phyloP scores from a whole-genome alignment of 768 basidiomycete genomes.

The Serendipita vermifera region DNA sequence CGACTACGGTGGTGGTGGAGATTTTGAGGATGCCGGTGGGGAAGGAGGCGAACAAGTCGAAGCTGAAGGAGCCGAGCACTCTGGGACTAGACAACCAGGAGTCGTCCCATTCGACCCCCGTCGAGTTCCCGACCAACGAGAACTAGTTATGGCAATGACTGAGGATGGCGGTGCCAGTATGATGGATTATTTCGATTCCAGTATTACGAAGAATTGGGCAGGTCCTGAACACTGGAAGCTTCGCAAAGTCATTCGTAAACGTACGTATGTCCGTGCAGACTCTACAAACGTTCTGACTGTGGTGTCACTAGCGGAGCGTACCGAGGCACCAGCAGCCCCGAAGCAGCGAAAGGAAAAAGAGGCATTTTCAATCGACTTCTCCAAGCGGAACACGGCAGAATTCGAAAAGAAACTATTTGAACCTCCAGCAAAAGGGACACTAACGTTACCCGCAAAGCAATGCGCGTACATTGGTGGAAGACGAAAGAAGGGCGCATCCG shows the following conservation, averaged over 20 bases:
- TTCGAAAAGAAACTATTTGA: slow-evolving; percentile 63
- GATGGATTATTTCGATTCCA: slow-evolving; percentile 84
- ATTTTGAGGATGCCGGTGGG: slow-evolving; percentile 23
- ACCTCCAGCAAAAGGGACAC: slow-evolving; percentile 53
- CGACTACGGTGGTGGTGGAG: slow-evolving; percentile 23
- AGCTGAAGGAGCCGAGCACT: slow-evolving; percentile 3
- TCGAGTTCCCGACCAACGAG: slow-evolving; percentile 57
- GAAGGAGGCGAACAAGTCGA: slow-evolving; percentile 19
- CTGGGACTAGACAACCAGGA: slow-evolving; percentile 25
- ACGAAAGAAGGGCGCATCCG: slow-evolving; percentile 36
- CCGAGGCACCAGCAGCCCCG: slow-evolving; percentile 36
- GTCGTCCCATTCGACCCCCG: slow-evolving; percentile 78
- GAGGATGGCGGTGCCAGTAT: slow-evolving; percentile 46
- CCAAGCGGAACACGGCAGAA: slow-evolving; percentile 46
- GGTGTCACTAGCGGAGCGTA: slow-evolving; percentile 30
- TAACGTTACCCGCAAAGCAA: slow-evolving; percentile 50
- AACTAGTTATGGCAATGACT: slow-evolving; percentile 78
- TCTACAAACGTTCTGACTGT: slow-evolving; percentile 4
- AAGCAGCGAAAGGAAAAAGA: slow-evolving; percentile 65
- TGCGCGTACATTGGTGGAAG: slow-evolving; percentile 27
- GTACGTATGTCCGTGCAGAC: slow-evolving; percentile 35
- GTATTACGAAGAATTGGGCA: slow-evolving; percentile 88
- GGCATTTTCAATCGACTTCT: slow-evolving; percentile 71
- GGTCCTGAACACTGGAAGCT: slow-evolving; percentile 99
- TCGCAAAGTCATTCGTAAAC: slow-evolving; percentile 60